Evolutionary conservation across 2,329 filamentous ascomycete genomes (phyloP), one percentile per base, ranked within the genome.

Genomic region (Stachybotrys chartarum): DNA sequence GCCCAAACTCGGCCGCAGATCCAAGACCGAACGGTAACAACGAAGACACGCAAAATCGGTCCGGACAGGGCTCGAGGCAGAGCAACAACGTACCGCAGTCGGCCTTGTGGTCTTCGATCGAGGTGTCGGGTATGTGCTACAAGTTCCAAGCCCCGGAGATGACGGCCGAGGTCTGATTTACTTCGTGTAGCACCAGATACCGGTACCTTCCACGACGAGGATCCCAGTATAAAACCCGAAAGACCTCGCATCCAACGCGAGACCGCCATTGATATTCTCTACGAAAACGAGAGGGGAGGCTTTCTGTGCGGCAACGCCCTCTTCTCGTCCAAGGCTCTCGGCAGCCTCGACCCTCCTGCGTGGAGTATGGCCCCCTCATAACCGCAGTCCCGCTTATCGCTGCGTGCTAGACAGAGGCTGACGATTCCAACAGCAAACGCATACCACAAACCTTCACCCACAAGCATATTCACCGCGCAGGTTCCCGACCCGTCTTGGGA

Each of bases 401-500:
- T 32, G 44, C 5, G 30, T 17, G 18, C 45, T 8, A n/a, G 44
- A 45, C 39, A 55, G 46, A 48, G n/a, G 48, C 57, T 60, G 46
- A 61, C 51, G 7, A 6, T 10, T 24, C 14, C 16, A 42, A 50
- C 51, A 73, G 71, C 92, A 52, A 96, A 91, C 61, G 73, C 73
- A 18, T 81, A 75, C 30, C 78, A 84, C 61, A 82, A 82, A 58
- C 70, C 81, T 11, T 85, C 82, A 53, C 81, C 82, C 11, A 86
- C 83, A 10, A 74, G 80, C 67, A 95, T 93, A 59, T 83, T 86
- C 57, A 97, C 91, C 57, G 91, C 93, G 0, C 92, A 97, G 69
- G 84, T 96, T 1, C 94, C 94, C 0, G 94, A 99, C 68, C 94
- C 94, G 6, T 90, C 87, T 59, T 99, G 94, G 94, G 85, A 90